Evolutionary conservation across 225 moss, liverwort and hornwort species (phyloP), one percentile per base, ranked within the genome.

Genomic region (Straminergon stramineum): DNA sequence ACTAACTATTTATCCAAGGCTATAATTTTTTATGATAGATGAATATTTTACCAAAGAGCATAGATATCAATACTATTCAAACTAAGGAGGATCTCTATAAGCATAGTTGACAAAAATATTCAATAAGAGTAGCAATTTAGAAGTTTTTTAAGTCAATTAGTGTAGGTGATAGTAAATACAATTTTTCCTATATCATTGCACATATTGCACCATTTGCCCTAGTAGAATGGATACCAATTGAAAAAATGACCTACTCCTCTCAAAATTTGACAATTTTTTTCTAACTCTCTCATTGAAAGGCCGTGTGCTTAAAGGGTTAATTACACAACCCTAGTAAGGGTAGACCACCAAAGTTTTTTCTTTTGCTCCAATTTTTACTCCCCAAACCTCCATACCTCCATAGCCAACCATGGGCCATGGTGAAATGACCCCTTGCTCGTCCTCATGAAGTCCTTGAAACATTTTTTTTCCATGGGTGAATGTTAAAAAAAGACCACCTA

Each of bases 261-360:
- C 7, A 45, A 45, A 74, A 51, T 51, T 75, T 75, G 51, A 12
- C 19, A 51, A 32, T 4, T 32, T 52, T 51, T 12, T 1, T 1
- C 0, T 19, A 1, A 18, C 4, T 20, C 7, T 19, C 1, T 31
- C 32, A 7, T 19, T 32, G 4, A 19, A 32, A 32, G 32, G 75
- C 2, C 1, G 1, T 45, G 17, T 10, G 2, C 3, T 45, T 17
- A 2, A 6, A 74, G 6, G 10, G 1, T 74, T 48, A 23, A 30
- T 28, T 10, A 17, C 11, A 45, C 17, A 48, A 28, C 28, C 45
- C 3, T 1, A 1, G 2, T 17, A 31, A 75, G 4, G 7, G 0
- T 18, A 75, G 18, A 48, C 11, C 0, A 1, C 11, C 11, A 15
- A 0, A 75, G 31, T 48, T 52, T 4, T 51, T 32, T 31, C 7